Evolutionary conservation across 495 filamentous ascomycete species (phyloP), one percentile per base, ranked within the genome.

Genomic region (Neohortaea acidophila): DNA sequence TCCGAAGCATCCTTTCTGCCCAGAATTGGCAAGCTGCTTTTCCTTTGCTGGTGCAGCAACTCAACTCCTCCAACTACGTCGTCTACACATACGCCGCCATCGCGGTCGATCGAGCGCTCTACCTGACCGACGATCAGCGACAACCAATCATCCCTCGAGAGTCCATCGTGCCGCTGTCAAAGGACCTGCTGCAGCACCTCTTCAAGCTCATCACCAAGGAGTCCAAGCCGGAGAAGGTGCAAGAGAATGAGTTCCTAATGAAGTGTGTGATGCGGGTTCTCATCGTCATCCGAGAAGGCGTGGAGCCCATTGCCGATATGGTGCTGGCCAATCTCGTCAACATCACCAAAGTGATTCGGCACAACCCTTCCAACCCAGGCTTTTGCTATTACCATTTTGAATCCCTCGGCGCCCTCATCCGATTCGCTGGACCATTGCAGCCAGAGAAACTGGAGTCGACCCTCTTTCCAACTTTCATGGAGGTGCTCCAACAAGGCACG

Each of bases 311-410:
- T 37, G 67, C 73, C 2, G 83, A 92, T 46, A 66, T 63, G 49
- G 70, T 92, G 12, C 62, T 96, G 11, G 59, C 69, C 20, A 79
- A 87, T 54, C 63, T 96, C 37, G 73, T 89, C 50, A 77, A 67
- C 41, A 93, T 99, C 49, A 93, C 83, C 4, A 70, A 76, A 44
- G 73, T 89, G 46, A 96, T 92, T 55, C 75, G 80, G 49, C 66
- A 73, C 43, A 99, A 99, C 58, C 91, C 91, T 2, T 92, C 84
- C 60, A 99, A 99, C 59, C 91, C 91, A 1, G 71, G 85, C 12
- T 99, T 99, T 60, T 93, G 92, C 60, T 94, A 99, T 61, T 99
- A 84, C 59, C 84, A 91, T 55, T 99, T 99, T 41, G 91, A 99
- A 59, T 77, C 80, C 1, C 58, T 96, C 31, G 91, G 89, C n/a